Evolutionary conservation across 768 basidiomycete genomes (phyloP).

Genomic region (Boletus patriciae): DNA sequence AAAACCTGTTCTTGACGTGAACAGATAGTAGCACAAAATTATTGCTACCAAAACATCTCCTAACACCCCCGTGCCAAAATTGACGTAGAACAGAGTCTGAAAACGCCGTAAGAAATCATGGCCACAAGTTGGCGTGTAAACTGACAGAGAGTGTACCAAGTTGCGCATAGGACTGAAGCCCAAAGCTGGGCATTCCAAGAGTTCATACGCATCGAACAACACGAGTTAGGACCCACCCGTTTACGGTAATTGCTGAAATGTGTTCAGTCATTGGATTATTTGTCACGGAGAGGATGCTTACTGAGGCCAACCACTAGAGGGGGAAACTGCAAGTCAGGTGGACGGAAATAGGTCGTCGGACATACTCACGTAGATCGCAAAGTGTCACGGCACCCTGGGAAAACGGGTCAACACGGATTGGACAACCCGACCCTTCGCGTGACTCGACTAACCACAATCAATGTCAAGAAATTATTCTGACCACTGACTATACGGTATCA

Average conservation of each 20-base stretch:
- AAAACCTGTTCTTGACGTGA: conserved; percentile 50
- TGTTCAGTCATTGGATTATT: background rate
- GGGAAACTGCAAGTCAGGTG: background rate
- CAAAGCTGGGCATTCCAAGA: conserved; percentile 34
- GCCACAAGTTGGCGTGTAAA: background rate
- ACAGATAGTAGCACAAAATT: conserved; percentile 48
- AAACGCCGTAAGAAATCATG: background rate
- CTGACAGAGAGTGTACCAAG: conserved; percentile 42
- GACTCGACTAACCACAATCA: conserved; percentile 43
- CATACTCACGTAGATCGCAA: conserved; percentile 45
- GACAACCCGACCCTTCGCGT: background rate
- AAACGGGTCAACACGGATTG: conserved; percentile 10
- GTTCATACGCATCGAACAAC: background rate
- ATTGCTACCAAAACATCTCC: conserved; percentile 54
- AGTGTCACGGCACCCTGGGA: conserved; percentile 35
- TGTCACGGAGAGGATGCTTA: background rate
- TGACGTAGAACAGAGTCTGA: conserved; percentile 51
- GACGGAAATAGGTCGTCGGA: background rate
- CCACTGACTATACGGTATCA: conserved; percentile 43
- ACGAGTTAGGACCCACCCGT: conserved; percentile 40
- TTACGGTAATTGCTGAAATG: conserved; percentile 46
- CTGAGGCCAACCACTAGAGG: conserved; percentile 13
- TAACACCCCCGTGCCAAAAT: conserved; percentile 48
- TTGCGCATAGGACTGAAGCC: conserved; percentile 35
- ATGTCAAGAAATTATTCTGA: conserved; percentile 41